These are phyloP conservation scores for Nicotiana paniculata DNA, from an alignment of 257 asterid genomes.

Conservation along the genomic window DNA sequence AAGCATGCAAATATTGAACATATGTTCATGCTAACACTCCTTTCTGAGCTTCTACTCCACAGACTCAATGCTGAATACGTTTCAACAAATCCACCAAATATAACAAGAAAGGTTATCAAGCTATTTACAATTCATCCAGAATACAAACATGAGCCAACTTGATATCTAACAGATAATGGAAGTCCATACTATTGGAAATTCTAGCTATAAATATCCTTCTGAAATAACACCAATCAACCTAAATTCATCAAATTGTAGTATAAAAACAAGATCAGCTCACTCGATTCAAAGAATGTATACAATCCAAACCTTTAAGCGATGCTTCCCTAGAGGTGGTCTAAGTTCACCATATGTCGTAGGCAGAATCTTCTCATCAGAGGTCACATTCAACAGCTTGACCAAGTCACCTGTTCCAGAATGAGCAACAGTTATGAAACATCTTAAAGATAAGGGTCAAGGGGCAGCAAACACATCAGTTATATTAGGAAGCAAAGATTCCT, in stretches of 20 bases:
- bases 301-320: slow-evolving; percentile 75
- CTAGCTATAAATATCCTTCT: neutral
- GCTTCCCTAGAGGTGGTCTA: slow-evolving; percentile 95
- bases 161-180: neutral
- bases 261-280: neutral
- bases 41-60: neutral
- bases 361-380: slow-evolving; percentile 68
- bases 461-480: neutral
- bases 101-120: neutral
- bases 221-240: neutral
- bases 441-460: neutral
- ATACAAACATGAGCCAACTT: neutral
- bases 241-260: neutral
- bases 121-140: neutral
- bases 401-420: slow-evolving; percentile 60
- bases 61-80: neutral
- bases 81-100: neutral
- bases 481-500: neutral
- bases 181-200: neutral
- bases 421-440: neutral
- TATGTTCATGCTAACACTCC: neutral
- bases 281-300: neutral
- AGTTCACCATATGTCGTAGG: slow-evolving; percentile 86
- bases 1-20: neutral
- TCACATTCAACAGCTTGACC: slow-evolving; percentile 62